Evolutionary conservation across 139 green algal genomes (phyloP).

Genomic region (Tetradesmus lagerheimii): DNA sequence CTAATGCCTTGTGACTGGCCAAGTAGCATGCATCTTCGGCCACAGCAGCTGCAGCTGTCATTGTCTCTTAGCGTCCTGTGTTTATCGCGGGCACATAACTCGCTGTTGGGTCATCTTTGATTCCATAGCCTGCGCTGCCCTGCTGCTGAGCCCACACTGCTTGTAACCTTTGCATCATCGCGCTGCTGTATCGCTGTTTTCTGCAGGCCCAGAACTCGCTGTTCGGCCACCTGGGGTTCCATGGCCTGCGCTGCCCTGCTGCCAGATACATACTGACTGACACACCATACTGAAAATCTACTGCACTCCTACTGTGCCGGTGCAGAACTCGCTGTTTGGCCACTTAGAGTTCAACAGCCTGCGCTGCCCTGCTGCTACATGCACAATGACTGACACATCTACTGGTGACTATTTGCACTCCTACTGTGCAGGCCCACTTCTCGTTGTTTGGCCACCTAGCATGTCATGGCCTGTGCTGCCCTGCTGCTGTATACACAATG

Average conservation of each 20-base stretch:
- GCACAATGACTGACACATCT: no score
- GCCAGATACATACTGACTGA: no score
- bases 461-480: not conserved
- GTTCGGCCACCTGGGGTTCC: not conserved
- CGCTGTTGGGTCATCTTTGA: not conserved
- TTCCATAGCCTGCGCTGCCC: not conserved
- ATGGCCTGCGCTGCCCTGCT: no score
- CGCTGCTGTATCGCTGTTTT: not conserved
- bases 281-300: no score
- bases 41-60: no score
- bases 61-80: no score
- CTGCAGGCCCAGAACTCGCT: not conserved
- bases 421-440: not conserved
- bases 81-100: slow-evolving; percentile 4
- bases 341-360: not conserved
- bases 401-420: no score
- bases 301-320: no score
- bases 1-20: no score
- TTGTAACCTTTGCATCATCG: no score
- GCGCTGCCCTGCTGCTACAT: no score
- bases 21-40: no score
- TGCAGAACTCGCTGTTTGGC: not conserved
- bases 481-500: not conserved
- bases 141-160: not conserved
- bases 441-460: not conserved